Evolutionary conservation across 2,329 filamentous ascomycete genomes (phyloP).

Genomic region (Pezicula rhizophila): DNA sequence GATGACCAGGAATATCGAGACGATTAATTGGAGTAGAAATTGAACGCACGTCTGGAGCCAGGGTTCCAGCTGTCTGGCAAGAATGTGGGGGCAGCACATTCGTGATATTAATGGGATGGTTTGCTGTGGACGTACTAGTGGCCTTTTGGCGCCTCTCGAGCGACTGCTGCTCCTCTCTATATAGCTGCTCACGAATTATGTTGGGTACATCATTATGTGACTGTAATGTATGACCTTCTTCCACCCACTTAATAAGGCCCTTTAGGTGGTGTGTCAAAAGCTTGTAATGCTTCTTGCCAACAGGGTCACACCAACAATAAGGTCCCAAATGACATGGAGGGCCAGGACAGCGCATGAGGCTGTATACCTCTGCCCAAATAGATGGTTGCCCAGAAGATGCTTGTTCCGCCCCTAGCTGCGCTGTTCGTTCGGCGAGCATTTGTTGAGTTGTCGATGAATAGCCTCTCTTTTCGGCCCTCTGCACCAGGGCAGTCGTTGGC

Average conservation of each 20-base stretch:
- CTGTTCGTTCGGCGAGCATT: too few species aligned
- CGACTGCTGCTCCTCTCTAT: constrained; percentile 26
- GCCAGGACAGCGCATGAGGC: too few species aligned
- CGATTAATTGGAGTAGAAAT: constrained; percentile 5
- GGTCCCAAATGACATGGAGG: constrained; percentile 20
- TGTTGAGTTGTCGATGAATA: too few species aligned
- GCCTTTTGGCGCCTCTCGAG: constrained; percentile 5
- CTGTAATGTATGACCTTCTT: constrained; percentile 19
- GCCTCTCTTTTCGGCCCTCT: too few species aligned
- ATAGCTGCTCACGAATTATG: constrained; percentile 27
- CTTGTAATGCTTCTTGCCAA: constrained; percentile 29
- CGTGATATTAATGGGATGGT: constrained; percentile 15
- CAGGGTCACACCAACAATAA: constrained; percentile 29
- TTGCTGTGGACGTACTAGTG: constrained; percentile 5
- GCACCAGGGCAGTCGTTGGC: too few species aligned
- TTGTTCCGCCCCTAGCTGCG: too few species aligned
- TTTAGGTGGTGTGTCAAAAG: constrained; percentile 26
- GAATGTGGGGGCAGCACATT: constrained; percentile 14
- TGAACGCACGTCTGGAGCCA: constrained; percentile 3
- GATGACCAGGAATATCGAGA: constrained; percentile 18
- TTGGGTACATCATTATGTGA: constrained; percentile 26
- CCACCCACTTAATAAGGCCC: constrained; percentile 22
- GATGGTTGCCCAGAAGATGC: too few species aligned
- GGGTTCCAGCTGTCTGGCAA: constrained; percentile 5
- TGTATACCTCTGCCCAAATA: too few species aligned